These are phyloP conservation scores for Endocalyx cinctus DNA, from an alignment of 2,329 filamentous ascomycete genomes.

Conservation along the genomic window DNA sequence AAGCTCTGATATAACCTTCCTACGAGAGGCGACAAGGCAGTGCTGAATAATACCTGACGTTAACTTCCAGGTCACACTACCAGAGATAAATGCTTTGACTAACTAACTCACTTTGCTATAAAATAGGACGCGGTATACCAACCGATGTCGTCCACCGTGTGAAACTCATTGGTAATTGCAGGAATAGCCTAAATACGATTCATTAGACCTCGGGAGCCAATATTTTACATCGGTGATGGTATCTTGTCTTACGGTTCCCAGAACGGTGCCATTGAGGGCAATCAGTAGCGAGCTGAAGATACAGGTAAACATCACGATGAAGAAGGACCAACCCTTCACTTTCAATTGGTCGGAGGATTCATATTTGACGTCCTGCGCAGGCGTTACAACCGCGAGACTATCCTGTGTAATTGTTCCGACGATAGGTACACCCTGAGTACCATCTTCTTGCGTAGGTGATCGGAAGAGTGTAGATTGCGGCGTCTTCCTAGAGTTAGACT, in stretches of 20 bases:
- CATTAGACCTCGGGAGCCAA: background rate
- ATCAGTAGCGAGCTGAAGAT: slow-evolving; percentile 12
- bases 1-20: slow-evolving; percentile 22
- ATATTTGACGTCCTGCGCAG: too few species aligned
- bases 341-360: slow-evolving; percentile 1
- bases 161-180: slow-evolving; percentile 35
- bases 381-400: too few species aligned
- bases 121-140: slow-evolving; percentile 35
- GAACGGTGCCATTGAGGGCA: slow-evolving; percentile 15
- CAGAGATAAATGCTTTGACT: background rate
- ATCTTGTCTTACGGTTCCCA: slow-evolving; percentile 14
- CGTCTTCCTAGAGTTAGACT: too few species aligned
- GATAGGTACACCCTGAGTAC: too few species aligned
- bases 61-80: background rate
- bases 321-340: slow-evolving; percentile 11
- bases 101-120: slow-evolving; percentile 24
- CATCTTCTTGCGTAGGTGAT: too few species aligned
- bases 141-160: slow-evolving; percentile 33
- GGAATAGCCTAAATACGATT: slow-evolving; percentile 29
- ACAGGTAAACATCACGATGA: slow-evolving; percentile 12
- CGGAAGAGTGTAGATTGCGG: too few species aligned
- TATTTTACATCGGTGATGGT: background rate
- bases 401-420: too few species aligned
- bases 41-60: slow-evolving; percentile 7
- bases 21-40: slow-evolving; percentile 16